phyloP scores from a whole-genome alignment of 2,329 filamentous ascomycete species.

The Nothopassalora personata region DNA sequence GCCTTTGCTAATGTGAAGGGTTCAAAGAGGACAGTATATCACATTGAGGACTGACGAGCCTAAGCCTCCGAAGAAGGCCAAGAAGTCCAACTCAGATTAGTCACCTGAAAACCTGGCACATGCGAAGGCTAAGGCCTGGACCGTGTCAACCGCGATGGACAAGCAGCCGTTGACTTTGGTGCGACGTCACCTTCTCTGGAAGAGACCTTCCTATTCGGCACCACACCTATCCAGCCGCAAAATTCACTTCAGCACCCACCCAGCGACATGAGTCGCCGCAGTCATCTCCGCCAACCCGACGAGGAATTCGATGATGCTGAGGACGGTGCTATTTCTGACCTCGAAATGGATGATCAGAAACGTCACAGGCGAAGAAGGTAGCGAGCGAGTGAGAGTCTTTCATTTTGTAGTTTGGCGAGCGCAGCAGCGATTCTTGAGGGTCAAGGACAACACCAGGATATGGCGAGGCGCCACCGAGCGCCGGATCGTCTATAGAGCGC shows the following conservation, averaged over 20 bases:
- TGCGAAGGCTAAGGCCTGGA: background rate
- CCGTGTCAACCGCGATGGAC: background rate
- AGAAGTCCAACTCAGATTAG: background rate
- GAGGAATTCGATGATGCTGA: background rate
- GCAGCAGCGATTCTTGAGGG: background rate
- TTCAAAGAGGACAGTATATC: background rate
- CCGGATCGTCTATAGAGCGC: background rate
- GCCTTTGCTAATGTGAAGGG: constrained; percentile 1
- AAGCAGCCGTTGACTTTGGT: background rate
- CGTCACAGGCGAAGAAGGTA: background rate
- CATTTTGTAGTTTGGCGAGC: background rate
- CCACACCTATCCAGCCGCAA: background rate
- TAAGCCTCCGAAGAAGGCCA: background rate
- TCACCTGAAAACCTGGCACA: background rate
- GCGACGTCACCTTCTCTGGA: background rate
- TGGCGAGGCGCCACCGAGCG: background rate
- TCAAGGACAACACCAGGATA: background rate
- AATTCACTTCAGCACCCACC: background rate
- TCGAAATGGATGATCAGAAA: background rate
- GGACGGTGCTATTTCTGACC: background rate
- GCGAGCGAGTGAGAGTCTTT: background rate
- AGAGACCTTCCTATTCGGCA: background rate
- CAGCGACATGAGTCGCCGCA: background rate
- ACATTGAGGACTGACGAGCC: background rate
- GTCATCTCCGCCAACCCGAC: background rate